Evolutionary conservation across 1,139 yeast species (phyloP).

Genomic region (Debaryomyces nepalensis): DNA sequence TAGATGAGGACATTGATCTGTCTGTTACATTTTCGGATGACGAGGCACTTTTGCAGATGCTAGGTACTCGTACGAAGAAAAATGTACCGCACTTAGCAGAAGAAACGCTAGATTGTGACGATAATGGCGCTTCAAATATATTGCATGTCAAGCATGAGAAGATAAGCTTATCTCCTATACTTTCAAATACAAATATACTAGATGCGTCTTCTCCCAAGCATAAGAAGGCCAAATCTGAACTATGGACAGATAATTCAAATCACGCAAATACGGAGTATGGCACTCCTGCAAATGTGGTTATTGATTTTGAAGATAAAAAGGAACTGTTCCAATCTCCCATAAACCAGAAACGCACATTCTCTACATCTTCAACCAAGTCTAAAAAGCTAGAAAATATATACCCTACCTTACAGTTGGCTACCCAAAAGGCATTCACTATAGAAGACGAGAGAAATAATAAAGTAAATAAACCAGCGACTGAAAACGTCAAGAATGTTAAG

Average conservation of each 20-base stretch:
- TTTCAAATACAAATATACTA: not conserved
- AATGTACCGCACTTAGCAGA: not conserved
- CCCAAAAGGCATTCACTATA: conserved; percentile 14
- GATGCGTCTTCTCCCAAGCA: conserved; percentile 9
- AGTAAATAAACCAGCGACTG: not conserved
- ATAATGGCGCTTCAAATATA: too few relatives aligned
- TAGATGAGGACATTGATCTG: not conserved
- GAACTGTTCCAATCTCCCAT: not conserved
- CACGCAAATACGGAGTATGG: too few relatives aligned
- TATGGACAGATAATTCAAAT: not conserved
- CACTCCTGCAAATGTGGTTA: not conserved
- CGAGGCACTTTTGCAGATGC: conserved; percentile 8
- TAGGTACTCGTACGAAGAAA: not conserved
- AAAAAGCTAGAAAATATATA: conserved; percentile 11
- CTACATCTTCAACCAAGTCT: conserved; percentile 4
- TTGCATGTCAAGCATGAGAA: not conserved
- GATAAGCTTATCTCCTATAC: not conserved
- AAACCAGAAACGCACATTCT: conserved; percentile 1
- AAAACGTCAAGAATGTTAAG: conserved; percentile 30
- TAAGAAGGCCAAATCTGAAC: conserved; percentile 1
- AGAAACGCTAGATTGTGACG: not conserved
- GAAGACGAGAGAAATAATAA: conserved; percentile 2
- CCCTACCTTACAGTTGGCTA: conserved; percentile 20
- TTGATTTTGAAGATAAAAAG: not conserved
- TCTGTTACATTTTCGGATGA: conserved; percentile 5